Percentiles rank a stretch among this genome's conserved stretches.
Evolutionary conservation across 2,329 filamentous ascomycete genomes (phyloP).

Genomic region (Nemania sp.): DNA sequence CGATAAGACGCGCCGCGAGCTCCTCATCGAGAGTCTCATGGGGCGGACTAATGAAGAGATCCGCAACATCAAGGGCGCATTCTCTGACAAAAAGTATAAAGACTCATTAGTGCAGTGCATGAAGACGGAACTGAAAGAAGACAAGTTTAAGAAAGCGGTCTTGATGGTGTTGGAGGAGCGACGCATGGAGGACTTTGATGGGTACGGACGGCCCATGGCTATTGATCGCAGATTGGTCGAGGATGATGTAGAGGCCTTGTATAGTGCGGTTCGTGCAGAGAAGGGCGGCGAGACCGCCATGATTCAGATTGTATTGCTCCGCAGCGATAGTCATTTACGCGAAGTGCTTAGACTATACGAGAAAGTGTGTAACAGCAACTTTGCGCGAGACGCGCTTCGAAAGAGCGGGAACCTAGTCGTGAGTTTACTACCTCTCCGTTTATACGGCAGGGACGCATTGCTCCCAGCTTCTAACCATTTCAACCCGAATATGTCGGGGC

Average conservation of each 20-base stretch:
- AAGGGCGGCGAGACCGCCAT: slow-evolving; percentile 90
- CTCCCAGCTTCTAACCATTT: not conserved
- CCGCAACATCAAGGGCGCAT: slow-evolving; percentile 84
- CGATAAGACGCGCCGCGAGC: slow-evolving; percentile 83
- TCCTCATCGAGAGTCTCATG: slow-evolving; percentile 94
- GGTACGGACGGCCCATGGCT: slow-evolving; percentile 67
- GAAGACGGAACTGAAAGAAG: slow-evolving; percentile 90
- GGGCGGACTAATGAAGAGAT: slow-evolving; percentile 91
- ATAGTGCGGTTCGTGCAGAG: slow-evolving; percentile 74
- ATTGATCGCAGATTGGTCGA: slow-evolving; percentile 72
- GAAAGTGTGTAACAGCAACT: slow-evolving; percentile 78
- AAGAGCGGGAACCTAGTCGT: slow-evolving; percentile 95
- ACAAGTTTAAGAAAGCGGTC: slow-evolving; percentile 94
- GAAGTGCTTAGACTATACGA: slow-evolving; percentile 86
- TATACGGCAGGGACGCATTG: not conserved
- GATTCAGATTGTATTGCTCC: slow-evolving; percentile 83
- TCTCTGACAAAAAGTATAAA: slow-evolving; percentile 90
- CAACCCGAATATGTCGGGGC: not conserved
- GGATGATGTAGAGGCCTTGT: slow-evolving; percentile 79
- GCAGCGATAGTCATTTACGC: slow-evolving; percentile 84
- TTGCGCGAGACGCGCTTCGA: slow-evolving; percentile 85
- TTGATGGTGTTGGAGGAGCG: slow-evolving; percentile 84
- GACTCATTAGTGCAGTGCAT: slow-evolving; percentile 87
- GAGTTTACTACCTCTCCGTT: slow-evolving; percentile 54
- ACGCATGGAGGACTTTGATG: slow-evolving; percentile 84